A percentile compares a stretch with the other conserved stretches of the same genome.
phyloP scores from a whole-genome alignment of 352 stramenopile species.

The Phytopythium litorale region DNA sequence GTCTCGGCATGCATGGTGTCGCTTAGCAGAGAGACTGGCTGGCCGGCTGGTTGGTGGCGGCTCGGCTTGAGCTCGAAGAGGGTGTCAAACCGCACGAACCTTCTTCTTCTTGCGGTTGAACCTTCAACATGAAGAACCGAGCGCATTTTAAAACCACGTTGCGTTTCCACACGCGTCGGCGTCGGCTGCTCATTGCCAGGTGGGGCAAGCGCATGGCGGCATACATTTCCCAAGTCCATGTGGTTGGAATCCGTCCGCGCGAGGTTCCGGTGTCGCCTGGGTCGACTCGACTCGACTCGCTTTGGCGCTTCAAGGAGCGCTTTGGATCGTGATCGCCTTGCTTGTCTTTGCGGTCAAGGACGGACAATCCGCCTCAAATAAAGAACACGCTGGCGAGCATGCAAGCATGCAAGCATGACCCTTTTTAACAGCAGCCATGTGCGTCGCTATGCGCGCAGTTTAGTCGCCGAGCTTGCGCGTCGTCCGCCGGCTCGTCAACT shows the following conservation, averaged over 20 bases:
- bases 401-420: background rate
- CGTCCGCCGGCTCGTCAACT: background rate
- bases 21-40: too few species aligned
- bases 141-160: slow-evolving; percentile 20
- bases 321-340: background rate
- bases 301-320: slow-evolving; percentile 1
- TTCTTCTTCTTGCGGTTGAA: background rate
- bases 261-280: background rate
- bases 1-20: background rate
- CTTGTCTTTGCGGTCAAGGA: slow-evolving; percentile 1
- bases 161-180: slow-evolving; percentile 17
- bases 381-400: background rate
- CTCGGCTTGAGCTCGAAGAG: too few species aligned
- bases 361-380: background rate
- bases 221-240: background rate
- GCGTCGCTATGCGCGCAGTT: background rate
- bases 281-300: background rate
- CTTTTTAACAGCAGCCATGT: background rate
- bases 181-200: slow-evolving; percentile 6
- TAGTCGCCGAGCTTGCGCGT: background rate
- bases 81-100: background rate
- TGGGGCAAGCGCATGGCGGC: background rate
- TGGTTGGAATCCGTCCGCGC: background rate
- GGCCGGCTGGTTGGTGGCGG: too few species aligned
- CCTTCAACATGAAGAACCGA: slow-evolving; percentile 19